phyloP scores from a whole-genome alignment of 179 eudicot species.

The Drosera spatulata region DNA sequence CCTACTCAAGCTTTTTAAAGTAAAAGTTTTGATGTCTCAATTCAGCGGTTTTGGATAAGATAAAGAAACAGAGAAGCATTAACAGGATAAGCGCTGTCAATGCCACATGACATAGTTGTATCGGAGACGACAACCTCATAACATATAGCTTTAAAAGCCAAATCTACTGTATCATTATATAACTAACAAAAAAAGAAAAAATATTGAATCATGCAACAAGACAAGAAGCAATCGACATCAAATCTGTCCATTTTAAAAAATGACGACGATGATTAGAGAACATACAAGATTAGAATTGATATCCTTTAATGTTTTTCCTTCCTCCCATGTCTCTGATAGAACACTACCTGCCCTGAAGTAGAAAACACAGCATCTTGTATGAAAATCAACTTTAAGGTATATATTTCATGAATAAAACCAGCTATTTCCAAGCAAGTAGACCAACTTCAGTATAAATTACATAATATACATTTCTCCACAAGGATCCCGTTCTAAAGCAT shows the following conservation, averaged over 20 bases:
- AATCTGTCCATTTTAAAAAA: background rate
- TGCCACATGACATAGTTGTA: background rate
- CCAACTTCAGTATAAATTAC: too few species aligned
- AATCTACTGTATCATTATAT: background rate
- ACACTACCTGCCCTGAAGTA: slow-evolving; percentile 84
- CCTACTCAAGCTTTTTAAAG: background rate
- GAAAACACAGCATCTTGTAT: background rate
- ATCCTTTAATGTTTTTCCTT: slow-evolving; percentile 92
- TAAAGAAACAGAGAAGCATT: background rate
- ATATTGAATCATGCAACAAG: background rate
- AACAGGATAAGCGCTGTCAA: background rate
- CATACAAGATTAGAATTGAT: slow-evolving; percentile 82
- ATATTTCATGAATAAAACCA: background rate
- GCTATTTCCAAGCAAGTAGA: too few species aligned
- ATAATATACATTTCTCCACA: too few species aligned
- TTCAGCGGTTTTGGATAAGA: background rate
- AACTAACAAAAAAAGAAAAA: background rate
- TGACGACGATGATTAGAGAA: background rate
- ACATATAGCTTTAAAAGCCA: background rate
- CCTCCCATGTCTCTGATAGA: slow-evolving; percentile 99
- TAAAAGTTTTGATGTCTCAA: background rate
- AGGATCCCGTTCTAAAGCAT: too few species aligned
- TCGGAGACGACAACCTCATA: background rate
- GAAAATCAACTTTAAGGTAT: too few species aligned
- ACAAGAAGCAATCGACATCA: background rate